phyloP scores from a whole-genome alignment of 768 basidiomycete genomes.

The Psilocybe azurescens region DNA sequence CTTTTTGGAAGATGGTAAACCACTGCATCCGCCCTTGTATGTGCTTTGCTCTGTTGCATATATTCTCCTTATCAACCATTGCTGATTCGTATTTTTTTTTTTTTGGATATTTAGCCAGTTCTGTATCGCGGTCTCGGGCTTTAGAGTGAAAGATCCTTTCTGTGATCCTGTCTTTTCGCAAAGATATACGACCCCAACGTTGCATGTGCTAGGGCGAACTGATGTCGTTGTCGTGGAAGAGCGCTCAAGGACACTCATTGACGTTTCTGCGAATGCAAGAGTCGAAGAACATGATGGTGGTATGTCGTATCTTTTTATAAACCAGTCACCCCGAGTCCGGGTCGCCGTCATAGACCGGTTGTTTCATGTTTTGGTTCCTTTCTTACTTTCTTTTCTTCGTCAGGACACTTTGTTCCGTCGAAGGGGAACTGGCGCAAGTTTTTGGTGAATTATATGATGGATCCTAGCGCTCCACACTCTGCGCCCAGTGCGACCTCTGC shows the following conservation, averaged over 20 bases:
- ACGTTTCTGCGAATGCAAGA: constrained; percentile 57
- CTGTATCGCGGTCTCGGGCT: constrained; percentile 79
- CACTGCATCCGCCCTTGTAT: constrained; percentile 80
- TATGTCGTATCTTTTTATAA: constrained; percentile 35
- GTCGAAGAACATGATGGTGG: constrained; percentile 85
- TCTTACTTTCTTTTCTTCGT: neutral
- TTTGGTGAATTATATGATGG: constrained; percentile 65
- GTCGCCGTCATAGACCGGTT: constrained; percentile 1
- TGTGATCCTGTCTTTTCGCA: constrained; percentile 53
- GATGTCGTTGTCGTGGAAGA: constrained; percentile 80
- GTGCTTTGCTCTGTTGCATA: constrained; percentile 23
- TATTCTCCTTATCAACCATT: neutral
- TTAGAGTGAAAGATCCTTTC: constrained; percentile 56
- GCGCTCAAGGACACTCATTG: constrained; percentile 62
- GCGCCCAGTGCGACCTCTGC: constrained; percentile 40
- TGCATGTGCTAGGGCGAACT: constrained; percentile 79
- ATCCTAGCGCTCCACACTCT: constrained; percentile 51
- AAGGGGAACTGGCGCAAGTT: constrained; percentile 80
- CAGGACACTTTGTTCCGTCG: constrained; percentile 86
- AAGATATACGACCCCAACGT: constrained; percentile 69
- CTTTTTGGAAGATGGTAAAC: constrained; percentile 66
- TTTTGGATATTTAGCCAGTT: constrained; percentile 53
- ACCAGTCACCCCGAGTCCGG: no score
- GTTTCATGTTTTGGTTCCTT: neutral
- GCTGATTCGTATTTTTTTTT: neutral